phyloP scores from a whole-genome alignment of 2,329 filamentous ascomycete genomes.

The Talaromyces sp. region DNA sequence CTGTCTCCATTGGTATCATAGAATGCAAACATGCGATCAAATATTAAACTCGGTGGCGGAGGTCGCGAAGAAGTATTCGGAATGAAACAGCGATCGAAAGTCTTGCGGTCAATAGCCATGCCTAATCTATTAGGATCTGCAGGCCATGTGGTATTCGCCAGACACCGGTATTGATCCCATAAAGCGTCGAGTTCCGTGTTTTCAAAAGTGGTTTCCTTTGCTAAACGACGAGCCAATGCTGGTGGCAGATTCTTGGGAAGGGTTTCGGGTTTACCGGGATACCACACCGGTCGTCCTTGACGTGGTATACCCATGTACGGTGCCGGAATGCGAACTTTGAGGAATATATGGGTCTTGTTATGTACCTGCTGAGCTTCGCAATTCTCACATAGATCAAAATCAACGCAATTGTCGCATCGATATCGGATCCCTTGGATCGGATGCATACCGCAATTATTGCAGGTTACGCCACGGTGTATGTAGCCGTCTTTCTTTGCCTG shows the following conservation, averaged over 20 bases:
- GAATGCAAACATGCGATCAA: slow-evolving; percentile 94
- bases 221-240: slow-evolving; percentile 64
- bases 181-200: slow-evolving; percentile 84
- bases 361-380: slow-evolving; percentile 75
- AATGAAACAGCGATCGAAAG: slow-evolving; percentile 86
- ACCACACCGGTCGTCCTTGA: slow-evolving; percentile 79
- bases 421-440: slow-evolving; percentile 92
- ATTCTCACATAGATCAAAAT: slow-evolving; percentile 92
- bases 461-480: slow-evolving; percentile 87
- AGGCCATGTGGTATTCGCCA: slow-evolving; percentile 80
- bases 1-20: slow-evolving; percentile 90
- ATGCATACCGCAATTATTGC: slow-evolving; percentile 81
- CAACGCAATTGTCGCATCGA: slow-evolving; percentile 90
- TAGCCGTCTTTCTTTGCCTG: slow-evolving; percentile 84
- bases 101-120: slow-evolving; percentile 85
- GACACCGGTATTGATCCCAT: slow-evolving; percentile 95
- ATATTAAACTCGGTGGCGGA: slow-evolving; percentile 80
- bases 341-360: slow-evolving; percentile 90
- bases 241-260: slow-evolving; percentile 66
- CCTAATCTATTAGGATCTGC: slow-evolving; percentile 74
- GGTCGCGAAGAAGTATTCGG: slow-evolving; percentile 77
- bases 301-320: slow-evolving; percentile 75
- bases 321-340: slow-evolving; percentile 88
- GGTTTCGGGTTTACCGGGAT: slow-evolving; percentile 78
- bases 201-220: slow-evolving; percentile 73